These are phyloP conservation scores for Hyphopichia khmerensis DNA, from an alignment of 1,139 yeast species.

Conservation along the genomic window DNA sequence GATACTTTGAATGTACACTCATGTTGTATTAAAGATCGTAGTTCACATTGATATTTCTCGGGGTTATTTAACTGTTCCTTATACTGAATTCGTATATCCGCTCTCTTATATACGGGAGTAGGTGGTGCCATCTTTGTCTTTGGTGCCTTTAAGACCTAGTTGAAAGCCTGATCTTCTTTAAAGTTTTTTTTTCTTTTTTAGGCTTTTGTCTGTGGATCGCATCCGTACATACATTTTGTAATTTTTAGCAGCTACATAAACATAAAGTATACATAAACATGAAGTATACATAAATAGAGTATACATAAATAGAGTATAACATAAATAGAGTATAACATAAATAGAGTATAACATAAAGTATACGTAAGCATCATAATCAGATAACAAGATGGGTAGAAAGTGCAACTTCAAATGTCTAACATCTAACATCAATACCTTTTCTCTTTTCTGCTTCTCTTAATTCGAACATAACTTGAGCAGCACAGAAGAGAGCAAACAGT, in stretches of 20 bases:
- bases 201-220: not conserved
- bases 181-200: not conserved
- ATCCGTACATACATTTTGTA: not conserved
- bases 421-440: slow-evolving; percentile 76
- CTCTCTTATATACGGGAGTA: slow-evolving; percentile 37
- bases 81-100: slow-evolving; percentile 29
- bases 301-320: no score
- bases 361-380: no score
- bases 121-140: slow-evolving; percentile 46
- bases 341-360: no score
- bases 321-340: no score
- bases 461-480: slow-evolving; percentile 93
- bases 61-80: slow-evolving; percentile 29
- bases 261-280: no score
- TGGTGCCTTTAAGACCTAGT: no score
- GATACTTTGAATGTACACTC: slow-evolving; percentile 45
- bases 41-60: slow-evolving; percentile 37
- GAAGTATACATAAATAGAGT: no score
- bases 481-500: slow-evolving; percentile 71
- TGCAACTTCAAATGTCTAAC: no score
- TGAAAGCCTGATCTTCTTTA: not conserved
- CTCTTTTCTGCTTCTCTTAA: slow-evolving; percentile 82
- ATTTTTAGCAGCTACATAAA: no score
- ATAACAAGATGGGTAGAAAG: no score
- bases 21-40: slow-evolving; percentile 47